Conservation (phyloP, 116 monocot genomes). For the Iris pallida region DNA sequence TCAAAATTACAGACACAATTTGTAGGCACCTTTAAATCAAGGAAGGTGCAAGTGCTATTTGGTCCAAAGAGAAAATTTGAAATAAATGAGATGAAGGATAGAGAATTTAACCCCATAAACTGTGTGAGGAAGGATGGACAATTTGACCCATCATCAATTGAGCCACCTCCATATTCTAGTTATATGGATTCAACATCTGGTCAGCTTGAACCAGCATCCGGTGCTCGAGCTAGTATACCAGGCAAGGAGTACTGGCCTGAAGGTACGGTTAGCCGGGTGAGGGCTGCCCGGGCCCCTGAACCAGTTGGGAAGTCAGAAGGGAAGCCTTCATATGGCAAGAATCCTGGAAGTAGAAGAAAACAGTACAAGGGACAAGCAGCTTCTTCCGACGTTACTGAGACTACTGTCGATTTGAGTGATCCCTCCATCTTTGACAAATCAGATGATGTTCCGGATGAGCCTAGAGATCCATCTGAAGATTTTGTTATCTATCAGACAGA, state of each 20-base stretch:
- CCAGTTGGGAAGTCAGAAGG: slow-evolving; percentile 68
- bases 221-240: slow-evolving; percentile 84
- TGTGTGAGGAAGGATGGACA: slow-evolving; percentile 49
- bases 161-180: slow-evolving; percentile 66
- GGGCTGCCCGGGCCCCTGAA: slow-evolving; percentile 79
- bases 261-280: slow-evolving; percentile 63
- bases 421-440: slow-evolving; percentile 21
- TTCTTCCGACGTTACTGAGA: slow-evolving; percentile 34
- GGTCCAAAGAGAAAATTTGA: slow-evolving; percentile 4
- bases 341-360: slow-evolving; percentile 77
- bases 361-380: slow-evolving; percentile 43
- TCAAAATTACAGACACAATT: slow-evolving; percentile 27
- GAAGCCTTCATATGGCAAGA: slow-evolving; percentile 77
- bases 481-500: slow-evolving; percentile 77
- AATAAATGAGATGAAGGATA: slow-evolving; percentile 7
- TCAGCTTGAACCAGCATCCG: slow-evolving; percentile 89
- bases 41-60: slow-evolving; percentile 12
- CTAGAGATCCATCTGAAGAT: slow-evolving; percentile 47
- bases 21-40: slow-evolving; percentile 14
- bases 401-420: slow-evolving; percentile 18
- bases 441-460: slow-evolving; percentile 41
- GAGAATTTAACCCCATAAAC: slow-evolving; percentile 18
- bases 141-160: slow-evolving; percentile 73
- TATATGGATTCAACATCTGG: slow-evolving; percentile 90
- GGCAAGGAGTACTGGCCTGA: slow-evolving; percentile 94